Conservation (phyloP, 768 basidiomycete genomes). For the Termitomyces bulborhizus region DNA sequence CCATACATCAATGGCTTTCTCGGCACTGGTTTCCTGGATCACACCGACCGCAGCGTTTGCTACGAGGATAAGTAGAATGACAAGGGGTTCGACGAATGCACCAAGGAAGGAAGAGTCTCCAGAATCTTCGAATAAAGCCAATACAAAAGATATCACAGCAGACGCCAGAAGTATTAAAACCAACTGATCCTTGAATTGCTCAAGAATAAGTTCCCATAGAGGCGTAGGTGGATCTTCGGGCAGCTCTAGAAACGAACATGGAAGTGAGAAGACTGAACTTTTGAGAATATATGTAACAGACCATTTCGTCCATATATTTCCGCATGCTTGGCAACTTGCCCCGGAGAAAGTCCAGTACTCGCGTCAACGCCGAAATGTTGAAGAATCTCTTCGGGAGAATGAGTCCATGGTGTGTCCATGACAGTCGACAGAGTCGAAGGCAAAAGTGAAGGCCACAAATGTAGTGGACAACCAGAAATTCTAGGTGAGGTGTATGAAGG, state of each 20-base stretch:
- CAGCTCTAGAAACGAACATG: constrained; percentile 49
- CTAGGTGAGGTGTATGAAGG: constrained; percentile 1
- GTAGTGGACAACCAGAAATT: constrained; percentile 8
- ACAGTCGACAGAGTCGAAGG: constrained; percentile 15
- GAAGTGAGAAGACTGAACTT: background rate
- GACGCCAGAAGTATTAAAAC: constrained; percentile 95
- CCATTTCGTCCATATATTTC: constrained; percentile 86
- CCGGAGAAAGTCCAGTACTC: constrained; percentile 52
- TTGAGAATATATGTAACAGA: constrained; percentile 21
- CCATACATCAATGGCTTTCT: constrained; percentile 94
- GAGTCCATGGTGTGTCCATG: constrained; percentile 80
- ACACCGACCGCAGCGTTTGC: constrained; percentile 98
- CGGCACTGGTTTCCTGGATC: constrained; percentile 93
- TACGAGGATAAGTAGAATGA: constrained; percentile 92
- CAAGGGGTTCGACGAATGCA: constrained; percentile 92
- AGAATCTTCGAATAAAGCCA: constrained; percentile 82
- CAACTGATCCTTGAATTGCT: constrained; percentile 98
- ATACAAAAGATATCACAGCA: constrained; percentile 87
- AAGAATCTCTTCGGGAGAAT: constrained; percentile 59
- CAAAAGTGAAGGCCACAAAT: constrained; percentile 8
- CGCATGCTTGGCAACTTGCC: constrained; percentile 68
- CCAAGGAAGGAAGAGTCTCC: constrained; percentile 61
- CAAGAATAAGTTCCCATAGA: constrained; percentile 91
- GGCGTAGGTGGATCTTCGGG: constrained; percentile 91
- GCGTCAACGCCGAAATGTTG: constrained; percentile 68